Evolutionary conservation across 2,329 filamentous ascomycete genomes (phyloP), one percentile per base, ranked within the genome.

Genomic region (Helminthosporium solani): DNA sequence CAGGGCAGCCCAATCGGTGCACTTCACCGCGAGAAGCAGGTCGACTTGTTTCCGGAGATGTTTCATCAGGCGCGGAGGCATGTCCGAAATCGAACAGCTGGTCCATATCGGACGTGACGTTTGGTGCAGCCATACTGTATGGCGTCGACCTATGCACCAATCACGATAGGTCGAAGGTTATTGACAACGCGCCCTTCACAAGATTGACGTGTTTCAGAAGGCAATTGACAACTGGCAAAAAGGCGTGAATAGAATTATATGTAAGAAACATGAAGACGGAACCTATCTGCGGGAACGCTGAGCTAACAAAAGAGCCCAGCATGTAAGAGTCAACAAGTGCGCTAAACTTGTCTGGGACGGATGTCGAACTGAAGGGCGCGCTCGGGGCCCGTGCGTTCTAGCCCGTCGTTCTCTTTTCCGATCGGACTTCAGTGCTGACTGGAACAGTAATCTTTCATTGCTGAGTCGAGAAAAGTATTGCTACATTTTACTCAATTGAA

Each of bases 51-150:
- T 57, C 45, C 42, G 59, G 52, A 20, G 50, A 40, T 35, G 46
- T 41, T 48, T 67, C 59, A 25, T 38, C 35, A 31, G 65, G 53
- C 47, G 66, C 58, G 27, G 65, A 56, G n/a, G 68, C 65, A 49
- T 70, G 63, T n/a, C 62, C 62, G 40, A 71, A 71, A 53, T 71
- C 68, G 54, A 71, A 70, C 50, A 64, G 70, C 39, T 67, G 61
- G 11, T 58, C 60, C 59, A 71, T 68, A 43, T 68, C 61, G 28
- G 67, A 58, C 19, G 52, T 39, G 16, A 47, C 50, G 47, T 54
- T 60, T 33, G 61, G 54, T 28, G 54, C 55, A 49, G 56, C 56
- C 65, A 68, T 68, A 42, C 30, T 54, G 50, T 14, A 6, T 8
- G 28, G 28, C 8, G 9, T n/a, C 14, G 8, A 31, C 8, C 28